Evolutionary conservation across 441 rosid genomes (phyloP), one percentile per base, ranked within the genome.

Genomic region (Euphorbia schlechtendalii): DNA sequence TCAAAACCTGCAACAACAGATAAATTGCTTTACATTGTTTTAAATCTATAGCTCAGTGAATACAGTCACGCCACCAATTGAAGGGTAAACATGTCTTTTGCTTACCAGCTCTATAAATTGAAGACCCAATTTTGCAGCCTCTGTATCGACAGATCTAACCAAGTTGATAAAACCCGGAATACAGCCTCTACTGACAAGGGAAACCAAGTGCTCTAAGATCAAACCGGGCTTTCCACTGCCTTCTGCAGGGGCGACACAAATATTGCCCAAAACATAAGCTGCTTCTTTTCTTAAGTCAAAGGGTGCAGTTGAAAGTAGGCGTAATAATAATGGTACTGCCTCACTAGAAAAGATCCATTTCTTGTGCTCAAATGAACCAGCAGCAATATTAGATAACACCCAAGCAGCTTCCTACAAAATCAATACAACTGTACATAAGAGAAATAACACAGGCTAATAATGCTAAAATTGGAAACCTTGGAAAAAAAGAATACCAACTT

Each of bases 341-440:
- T 88, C 95, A 38, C 90, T 84, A 14, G 71, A 78, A 83, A 69
- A 83, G 77, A 93, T 81, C 73, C 83, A 65, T 73, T 72, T 82
- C 83, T 93, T 93, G 75, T 86, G 96, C 69, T 88, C 92, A 58
- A 84, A 63, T 43, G 97, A 87, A 77, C 97, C 99, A 22, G 90
- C 89, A n/a, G 99, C 99, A 78, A 90, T 76, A 77, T 94, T 94
- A 58, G 97, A 94, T 66, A 94, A 71, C 72, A 87, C 97, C 99
- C 99, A 94, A 40, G 96, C 84, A 65, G 96, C 90, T 87, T 94
- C 99, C 99, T 93, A 56, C 61, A 73, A 4, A 63, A 53, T 63
- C 24, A 30, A 59, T 51, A 41, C 63, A 65, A 30, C 56, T 53
- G 34, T 15, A 11, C 59, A 65, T 5, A 56, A 66, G 61, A 70